Percentiles rank a stretch among this genome's conserved stretches.
Conservation (phyloP, 768 basidiomycete genomes). For the Boletus bicolor region DNA sequence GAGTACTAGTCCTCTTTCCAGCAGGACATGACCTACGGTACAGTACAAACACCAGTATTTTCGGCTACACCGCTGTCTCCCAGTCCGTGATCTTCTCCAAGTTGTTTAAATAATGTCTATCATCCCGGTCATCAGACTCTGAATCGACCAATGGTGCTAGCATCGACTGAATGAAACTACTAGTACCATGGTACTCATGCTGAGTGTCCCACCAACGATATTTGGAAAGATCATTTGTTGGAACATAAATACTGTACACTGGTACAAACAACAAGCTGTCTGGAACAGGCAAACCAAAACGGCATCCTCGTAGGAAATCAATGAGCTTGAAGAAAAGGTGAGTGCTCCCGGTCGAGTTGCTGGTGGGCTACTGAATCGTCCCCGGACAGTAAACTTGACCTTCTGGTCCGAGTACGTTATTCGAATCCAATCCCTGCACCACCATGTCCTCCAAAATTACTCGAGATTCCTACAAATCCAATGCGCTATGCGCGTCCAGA, state of each 20-base stretch:
- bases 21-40: too few relatives aligned
- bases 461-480: conserved; percentile 89
- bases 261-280: conserved; percentile 12
- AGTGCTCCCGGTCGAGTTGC: neutral
- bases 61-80: too few relatives aligned
- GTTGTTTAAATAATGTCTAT: too few relatives aligned
- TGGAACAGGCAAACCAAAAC: conserved; percentile 9
- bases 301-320: neutral
- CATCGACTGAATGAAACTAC: too few relatives aligned
- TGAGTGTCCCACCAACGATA: too few relatives aligned
- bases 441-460: conserved; percentile 93
- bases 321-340: conserved; percentile 63
- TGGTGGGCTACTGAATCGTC: neutral
- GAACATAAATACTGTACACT: neutral
- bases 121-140: too few relatives aligned
- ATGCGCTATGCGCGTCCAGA: conserved; percentile 84
- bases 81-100: too few relatives aligned
- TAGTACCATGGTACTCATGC: too few relatives aligned
- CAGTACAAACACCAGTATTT: too few relatives aligned
- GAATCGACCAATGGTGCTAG: too few relatives aligned
- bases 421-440: conserved; percentile 92
- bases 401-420: conserved; percentile 91
- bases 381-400: conserved; percentile 70
- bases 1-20: too few relatives aligned
- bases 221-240: too few relatives aligned